Evolutionary conservation across 2,329 filamentous ascomycete species (phyloP).

Genomic region (Rhynchosporium agropyri): DNA sequence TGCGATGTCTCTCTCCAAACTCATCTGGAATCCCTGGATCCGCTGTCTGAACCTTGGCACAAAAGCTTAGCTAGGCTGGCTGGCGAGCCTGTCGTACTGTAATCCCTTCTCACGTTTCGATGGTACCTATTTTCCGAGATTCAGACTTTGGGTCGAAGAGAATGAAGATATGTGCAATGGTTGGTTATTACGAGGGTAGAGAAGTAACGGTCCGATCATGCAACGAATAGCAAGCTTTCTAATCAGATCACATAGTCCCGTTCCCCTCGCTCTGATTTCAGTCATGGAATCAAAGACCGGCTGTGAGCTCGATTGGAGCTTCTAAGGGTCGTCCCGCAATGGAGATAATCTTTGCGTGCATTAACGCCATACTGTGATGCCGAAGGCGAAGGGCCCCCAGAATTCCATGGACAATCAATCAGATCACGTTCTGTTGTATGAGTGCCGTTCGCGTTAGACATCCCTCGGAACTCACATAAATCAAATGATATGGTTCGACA

Average conservation of each 20-base stretch:
- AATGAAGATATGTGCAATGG: no score
- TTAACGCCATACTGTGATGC: background rate
- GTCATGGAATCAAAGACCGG: background rate
- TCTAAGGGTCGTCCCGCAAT: no score
- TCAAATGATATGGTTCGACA: no score
- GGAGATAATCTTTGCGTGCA: background rate
- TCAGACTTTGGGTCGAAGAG: no score
- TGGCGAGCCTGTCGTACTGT: background rate
- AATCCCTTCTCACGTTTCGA: slow-evolving; percentile 5
- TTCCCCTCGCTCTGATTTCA: background rate
- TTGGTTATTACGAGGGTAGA: no score
- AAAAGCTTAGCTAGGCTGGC: slow-evolving; percentile 18
- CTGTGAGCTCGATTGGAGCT: no score
- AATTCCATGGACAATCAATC: no score
- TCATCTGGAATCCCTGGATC: background rate
- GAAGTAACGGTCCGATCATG: no score
- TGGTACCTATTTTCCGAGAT: background rate
- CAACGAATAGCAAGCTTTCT: background rate
- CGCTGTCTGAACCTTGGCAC: slow-evolving; percentile 18
- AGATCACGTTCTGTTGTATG: no score
- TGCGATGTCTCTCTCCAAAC: background rate
- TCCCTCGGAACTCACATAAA: background rate
- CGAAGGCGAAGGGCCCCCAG: no score
- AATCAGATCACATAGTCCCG: slow-evolving; percentile 3
- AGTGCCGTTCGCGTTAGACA: no score